Evolutionary conservation across 257 asterid species (phyloP).

Genomic region (Penstemon newberryi): DNA sequence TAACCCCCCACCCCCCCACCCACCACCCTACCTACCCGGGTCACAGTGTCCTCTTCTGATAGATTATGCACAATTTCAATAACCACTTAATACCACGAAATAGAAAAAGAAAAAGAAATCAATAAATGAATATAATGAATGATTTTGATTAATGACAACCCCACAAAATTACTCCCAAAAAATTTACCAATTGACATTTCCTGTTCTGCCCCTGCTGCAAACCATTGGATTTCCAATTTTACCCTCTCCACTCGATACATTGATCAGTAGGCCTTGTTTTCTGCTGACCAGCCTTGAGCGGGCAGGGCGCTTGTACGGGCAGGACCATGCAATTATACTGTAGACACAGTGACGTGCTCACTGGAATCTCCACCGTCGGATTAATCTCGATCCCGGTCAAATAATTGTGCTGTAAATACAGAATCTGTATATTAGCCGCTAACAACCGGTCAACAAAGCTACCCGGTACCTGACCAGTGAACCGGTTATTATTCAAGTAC

Average conservation of each 20-base stretch:
- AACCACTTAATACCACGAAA: not conserved
- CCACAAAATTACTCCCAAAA: constrained; percentile 8
- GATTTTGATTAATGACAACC: not conserved
- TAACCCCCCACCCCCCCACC: not conserved
- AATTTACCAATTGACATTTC: constrained; percentile 20
- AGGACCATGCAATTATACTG: constrained; percentile 93
- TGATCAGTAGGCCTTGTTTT: constrained; percentile 80
- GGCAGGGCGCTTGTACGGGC: constrained; percentile 84
- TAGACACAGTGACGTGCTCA: constrained; percentile 72
- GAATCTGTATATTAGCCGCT: constrained; percentile 50
- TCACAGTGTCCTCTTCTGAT: not conserved
- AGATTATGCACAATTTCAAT: constrained; percentile 37
- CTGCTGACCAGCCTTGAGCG: constrained; percentile 81
- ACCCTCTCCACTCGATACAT: constrained; percentile 71
- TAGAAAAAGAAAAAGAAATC: constrained; percentile 7
- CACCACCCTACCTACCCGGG: not conserved
- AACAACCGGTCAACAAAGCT: constrained; percentile 71
- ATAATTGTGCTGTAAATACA: constrained; percentile 83
- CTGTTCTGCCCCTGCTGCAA: constrained; percentile 28
- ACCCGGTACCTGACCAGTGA: constrained; percentile 74
- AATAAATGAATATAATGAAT: constrained; percentile 20
- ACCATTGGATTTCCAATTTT: constrained; percentile 33
- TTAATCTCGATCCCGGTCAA: constrained; percentile 81
- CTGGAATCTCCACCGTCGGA: constrained; percentile 79
- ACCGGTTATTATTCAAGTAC: constrained; percentile 84